Conservation (phyloP, 345 rosid genomes). For the Microcos paniculata region DNA sequence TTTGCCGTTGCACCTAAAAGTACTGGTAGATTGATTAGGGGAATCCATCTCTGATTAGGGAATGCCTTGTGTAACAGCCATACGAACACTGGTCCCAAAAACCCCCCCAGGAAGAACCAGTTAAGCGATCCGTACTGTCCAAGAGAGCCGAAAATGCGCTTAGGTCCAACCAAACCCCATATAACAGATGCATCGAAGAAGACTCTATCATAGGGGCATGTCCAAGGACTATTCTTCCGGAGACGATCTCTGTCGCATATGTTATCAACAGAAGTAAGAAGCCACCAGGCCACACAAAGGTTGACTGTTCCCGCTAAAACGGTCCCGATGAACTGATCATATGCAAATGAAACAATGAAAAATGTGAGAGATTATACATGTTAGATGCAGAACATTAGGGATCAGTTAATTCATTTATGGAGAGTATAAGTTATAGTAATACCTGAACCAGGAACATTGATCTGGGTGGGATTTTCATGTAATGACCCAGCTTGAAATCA, state of each 20-base stretch:
- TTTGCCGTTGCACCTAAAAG: constrained; percentile 35
- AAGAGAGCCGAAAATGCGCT: constrained; percentile 29
- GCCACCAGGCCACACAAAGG: constrained; percentile 39
- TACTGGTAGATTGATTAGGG: constrained; percentile 36
- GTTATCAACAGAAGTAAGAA: constrained; percentile 21
- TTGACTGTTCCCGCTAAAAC: constrained; percentile 39
- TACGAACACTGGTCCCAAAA: constrained; percentile 27
- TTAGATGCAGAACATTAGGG: neutral
- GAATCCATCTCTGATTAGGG: constrained; percentile 36
- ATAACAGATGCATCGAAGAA: constrained; percentile 41
- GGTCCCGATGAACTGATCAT: constrained; percentile 41
- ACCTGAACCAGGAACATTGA: constrained; percentile 47
- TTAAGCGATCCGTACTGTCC: constrained; percentile 33
- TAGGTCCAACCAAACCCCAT: constrained; percentile 40
- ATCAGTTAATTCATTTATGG: neutral
- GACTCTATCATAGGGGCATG: constrained; percentile 33
- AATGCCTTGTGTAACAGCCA: constrained; percentile 31
- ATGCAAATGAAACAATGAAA: neutral
- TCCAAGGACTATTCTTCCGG: constrained; percentile 33
- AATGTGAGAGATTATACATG: neutral
- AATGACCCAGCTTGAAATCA: constrained; percentile 42
- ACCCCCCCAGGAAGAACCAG: constrained; percentile 41
- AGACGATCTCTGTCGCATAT: constrained; percentile 28
- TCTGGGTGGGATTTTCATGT: constrained; percentile 44
- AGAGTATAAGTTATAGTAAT: neutral